These are phyloP conservation scores for Bertia moriformis DNA, from an alignment of 2,329 filamentous ascomycete genomes.

Conservation along the genomic window DNA sequence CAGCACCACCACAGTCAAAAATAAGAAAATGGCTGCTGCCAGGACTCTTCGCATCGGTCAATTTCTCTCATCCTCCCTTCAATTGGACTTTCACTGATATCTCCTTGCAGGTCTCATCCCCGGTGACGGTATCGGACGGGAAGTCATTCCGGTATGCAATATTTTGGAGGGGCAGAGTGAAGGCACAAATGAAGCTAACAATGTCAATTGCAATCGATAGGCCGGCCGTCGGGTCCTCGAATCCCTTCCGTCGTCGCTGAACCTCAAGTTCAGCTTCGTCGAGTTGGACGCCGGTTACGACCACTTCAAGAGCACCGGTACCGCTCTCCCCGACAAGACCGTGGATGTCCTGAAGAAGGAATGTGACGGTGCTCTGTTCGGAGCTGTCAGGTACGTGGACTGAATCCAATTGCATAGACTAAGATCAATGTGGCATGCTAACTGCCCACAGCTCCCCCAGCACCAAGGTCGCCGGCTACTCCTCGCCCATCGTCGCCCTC, in stretches of 20 bases:
- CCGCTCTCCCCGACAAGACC: conserved; percentile 77
- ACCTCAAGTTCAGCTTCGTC: conserved; percentile 85
- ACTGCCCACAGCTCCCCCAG: conserved; percentile 57
- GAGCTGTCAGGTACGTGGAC: conserved; percentile 58
- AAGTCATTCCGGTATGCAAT: neutral
- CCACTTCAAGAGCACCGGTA: conserved; percentile 80
- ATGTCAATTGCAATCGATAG: neutral
- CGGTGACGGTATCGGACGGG: neutral
- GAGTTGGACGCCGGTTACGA: conserved; percentile 87
- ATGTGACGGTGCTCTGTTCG: conserved; percentile 92
- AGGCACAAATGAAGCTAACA: neutral
- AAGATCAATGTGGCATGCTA: no score
- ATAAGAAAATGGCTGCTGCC: neutral
- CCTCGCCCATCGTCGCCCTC: conserved; percentile 87
- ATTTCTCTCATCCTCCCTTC: no score
- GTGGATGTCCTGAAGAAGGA: conserved; percentile 77
- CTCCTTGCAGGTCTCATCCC: neutral
- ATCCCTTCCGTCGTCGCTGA: conserved; percentile 77
- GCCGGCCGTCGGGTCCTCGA: conserved; percentile 84
- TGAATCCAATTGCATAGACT: no score
- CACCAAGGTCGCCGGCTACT: conserved; percentile 84
- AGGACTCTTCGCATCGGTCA: neutral
- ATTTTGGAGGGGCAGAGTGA: neutral
- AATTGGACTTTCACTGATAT: no score
- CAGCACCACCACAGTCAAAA: no score